Base-by-base conservation (phyloP, 2,329 filamentous ascomycete genomes). In the Colletotrichum sp. region DNA sequence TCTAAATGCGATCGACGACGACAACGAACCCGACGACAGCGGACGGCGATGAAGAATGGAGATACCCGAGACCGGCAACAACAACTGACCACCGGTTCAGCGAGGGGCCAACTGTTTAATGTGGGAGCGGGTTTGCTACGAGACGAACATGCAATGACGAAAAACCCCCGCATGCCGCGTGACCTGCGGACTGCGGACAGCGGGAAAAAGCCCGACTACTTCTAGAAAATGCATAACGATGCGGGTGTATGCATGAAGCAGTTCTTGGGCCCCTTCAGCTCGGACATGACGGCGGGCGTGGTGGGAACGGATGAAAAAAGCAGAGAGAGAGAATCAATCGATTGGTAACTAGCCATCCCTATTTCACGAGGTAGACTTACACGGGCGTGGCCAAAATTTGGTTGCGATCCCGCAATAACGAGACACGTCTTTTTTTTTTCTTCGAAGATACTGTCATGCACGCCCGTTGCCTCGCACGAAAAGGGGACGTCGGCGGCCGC, bases 1-100 rank as follows among this genome's bases (percentile, higher is more conserved):
- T 95, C 80, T 95, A 84, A 85, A 70, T 72, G 65, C 49, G 64
- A 59, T 16, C 9, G 12, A 49, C 36, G 12, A 49, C 36, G 32
- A 64, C n/a, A n/a, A 34, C 25, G 22, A 32, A 32, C 22, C n/a
- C 44, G 34, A 25, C 44, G 29, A 61, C 27, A 39, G 44, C 44
- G 22, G 72, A 32, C 32, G 69, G 73, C 69, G 1, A 34, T 22
- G 22, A 69, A 75, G 44, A 75, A 77, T 77, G 78, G 77, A 78
- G 75, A 82, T 83, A 83, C 78, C 81, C 77, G 36, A 32, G 32
- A 64, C 27, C 61, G 11, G 29, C 44, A 52, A 52, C n/a, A 67
- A 6, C 34, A 49, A 69, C 36, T 63, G 71, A 67, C 39, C 52
- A 61, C 22, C 61, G 36, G 62, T 39, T 44, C 32, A 29, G 29